Evolutionary conservation across 2,329 filamentous ascomycete species (phyloP).

Genomic region (Akanthomyces muscarius): DNA sequence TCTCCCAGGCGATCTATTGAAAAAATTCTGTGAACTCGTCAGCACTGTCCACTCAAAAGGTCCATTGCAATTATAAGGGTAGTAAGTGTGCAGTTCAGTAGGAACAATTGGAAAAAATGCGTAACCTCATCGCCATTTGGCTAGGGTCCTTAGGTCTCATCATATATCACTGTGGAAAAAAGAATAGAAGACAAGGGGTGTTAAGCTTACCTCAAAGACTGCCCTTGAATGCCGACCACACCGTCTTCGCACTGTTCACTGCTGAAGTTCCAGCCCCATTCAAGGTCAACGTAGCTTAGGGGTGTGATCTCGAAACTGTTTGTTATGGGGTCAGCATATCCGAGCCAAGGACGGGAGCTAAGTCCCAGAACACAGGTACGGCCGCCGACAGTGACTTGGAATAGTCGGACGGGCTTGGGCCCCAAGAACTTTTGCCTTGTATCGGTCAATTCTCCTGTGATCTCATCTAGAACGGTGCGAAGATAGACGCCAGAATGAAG

Average conservation of each 20-base stretch:
- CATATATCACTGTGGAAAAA: slow-evolving; percentile 41
- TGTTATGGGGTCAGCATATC: slow-evolving; percentile 83
- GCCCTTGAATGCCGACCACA: slow-evolving; percentile 88
- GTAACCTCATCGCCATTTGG: slow-evolving; percentile 52
- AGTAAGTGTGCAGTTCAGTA: slow-evolving; percentile 63
- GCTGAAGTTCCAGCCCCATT: slow-evolving; percentile 95
- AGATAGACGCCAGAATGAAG: slow-evolving; percentile 95
- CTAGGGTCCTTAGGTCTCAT: slow-evolving; percentile 61
- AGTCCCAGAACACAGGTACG: slow-evolving; percentile 83
- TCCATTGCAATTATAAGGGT: slow-evolving; percentile 13
- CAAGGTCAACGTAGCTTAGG: slow-evolving; percentile 79
- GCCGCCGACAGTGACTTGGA: slow-evolving; percentile 82
- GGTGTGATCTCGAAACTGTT: slow-evolving; percentile 90
- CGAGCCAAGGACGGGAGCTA: slow-evolving; percentile 93
- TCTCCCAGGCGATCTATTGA: slow-evolving; percentile 82
- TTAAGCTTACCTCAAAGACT: slow-evolving; percentile 69
- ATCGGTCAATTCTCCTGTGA: slow-evolving; percentile 92
- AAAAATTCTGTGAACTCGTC: slow-evolving; percentile 63
- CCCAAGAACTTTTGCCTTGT: slow-evolving; percentile 93
- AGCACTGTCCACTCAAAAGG: slow-evolving; percentile 29
- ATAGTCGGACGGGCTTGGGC: slow-evolving; percentile 82
- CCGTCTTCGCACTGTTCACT: slow-evolving; percentile 91
- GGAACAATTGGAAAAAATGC: slow-evolving; percentile 85
- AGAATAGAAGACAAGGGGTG: slow-evolving; percentile 28
- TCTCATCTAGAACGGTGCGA: slow-evolving; percentile 88